phyloP scores from a whole-genome alignment of 139 green algal species.

The Chlorella sp. region DNA sequence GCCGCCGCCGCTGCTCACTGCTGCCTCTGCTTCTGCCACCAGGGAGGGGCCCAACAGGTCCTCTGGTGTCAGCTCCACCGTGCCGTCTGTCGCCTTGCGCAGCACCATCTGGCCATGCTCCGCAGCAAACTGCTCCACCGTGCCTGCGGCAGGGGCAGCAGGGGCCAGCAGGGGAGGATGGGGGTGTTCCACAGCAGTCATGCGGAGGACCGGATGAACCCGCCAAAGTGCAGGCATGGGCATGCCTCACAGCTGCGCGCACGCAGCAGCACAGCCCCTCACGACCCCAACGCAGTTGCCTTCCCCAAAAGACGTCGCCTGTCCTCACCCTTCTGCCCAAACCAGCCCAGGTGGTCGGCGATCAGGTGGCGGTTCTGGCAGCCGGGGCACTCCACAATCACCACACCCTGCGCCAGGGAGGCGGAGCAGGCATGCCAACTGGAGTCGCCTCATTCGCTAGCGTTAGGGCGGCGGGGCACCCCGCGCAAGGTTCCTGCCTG shows the following conservation, averaged over 20 bases:
- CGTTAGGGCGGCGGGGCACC: no score
- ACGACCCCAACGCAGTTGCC: no score
- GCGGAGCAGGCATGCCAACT: no score
- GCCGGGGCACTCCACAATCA: constrained; percentile 66
- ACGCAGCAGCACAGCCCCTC: no score
- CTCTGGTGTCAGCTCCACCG: constrained; percentile 46
- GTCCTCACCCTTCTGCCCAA: constrained; percentile 37
- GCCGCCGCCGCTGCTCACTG: neutral
- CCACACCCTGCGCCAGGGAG: constrained; percentile 47
- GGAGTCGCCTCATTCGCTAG: no score
- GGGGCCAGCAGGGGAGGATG: neutral
- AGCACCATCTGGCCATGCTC: neutral
- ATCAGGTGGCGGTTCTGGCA: constrained; percentile 74
- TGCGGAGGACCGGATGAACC: no score
- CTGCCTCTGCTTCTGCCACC: constrained; percentile 1
- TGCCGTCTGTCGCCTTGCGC: constrained; percentile 33
- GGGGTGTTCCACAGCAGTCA: no score
- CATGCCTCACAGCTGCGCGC: no score
- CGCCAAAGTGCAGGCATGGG: no score
- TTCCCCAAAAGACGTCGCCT: no score
- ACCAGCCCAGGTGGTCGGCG: constrained; percentile 61
- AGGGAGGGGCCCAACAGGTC: constrained; percentile 38
- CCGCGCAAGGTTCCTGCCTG: no score
- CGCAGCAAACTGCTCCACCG: constrained; percentile 40
- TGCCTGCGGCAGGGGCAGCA: neutral